A percentile compares a stretch with the other conserved stretches of the same genome.
Conservation (phyloP, 192 early-diverging fungal species). For the Mortierella antarctica region DNA sequence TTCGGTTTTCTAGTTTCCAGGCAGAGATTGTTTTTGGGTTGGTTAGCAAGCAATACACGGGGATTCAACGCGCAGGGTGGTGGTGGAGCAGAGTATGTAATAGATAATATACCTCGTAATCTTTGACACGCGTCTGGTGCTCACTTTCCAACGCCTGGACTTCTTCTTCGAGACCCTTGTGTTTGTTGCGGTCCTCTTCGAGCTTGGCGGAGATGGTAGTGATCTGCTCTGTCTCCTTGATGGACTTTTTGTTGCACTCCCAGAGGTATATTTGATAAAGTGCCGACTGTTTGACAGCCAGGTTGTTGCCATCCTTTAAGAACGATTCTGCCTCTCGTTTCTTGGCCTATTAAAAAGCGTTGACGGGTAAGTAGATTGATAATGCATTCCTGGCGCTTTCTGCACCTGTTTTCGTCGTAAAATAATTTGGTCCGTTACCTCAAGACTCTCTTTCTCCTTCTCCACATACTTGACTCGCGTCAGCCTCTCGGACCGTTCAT, state of each 20-base stretch:
- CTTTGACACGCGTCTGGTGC: constrained; percentile 65
- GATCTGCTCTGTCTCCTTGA: constrained; percentile 58
- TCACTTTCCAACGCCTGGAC: constrained; percentile 70
- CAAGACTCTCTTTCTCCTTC: constrained; percentile 84
- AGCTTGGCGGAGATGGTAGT: constrained; percentile 57
- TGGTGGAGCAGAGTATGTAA: not conserved
- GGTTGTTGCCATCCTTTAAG: constrained; percentile 83
- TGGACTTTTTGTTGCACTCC: constrained; percentile 67
- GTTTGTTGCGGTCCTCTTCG: constrained; percentile 70
- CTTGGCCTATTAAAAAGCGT: constrained; percentile 58
- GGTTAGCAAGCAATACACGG: not conserved
- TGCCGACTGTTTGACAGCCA: constrained; percentile 75
- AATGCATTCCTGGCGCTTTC: too few species aligned
- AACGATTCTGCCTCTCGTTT: constrained; percentile 87
- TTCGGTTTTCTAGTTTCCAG: constrained; percentile 54
- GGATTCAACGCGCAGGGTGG: not conserved
- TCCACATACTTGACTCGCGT: constrained; percentile 90
- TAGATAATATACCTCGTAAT: constrained; percentile 61
- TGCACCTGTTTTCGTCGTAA: not conserved
- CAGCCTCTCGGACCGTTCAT: constrained; percentile 81
- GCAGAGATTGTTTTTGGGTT: too few species aligned
- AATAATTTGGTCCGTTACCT: constrained; percentile 57
- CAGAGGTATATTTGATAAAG: constrained; percentile 79
- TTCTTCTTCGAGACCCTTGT: constrained; percentile 70
- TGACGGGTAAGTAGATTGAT: not conserved